Conservation (phyloP, 805 yeast genomes). For the Starmerella sp. region DNA sequence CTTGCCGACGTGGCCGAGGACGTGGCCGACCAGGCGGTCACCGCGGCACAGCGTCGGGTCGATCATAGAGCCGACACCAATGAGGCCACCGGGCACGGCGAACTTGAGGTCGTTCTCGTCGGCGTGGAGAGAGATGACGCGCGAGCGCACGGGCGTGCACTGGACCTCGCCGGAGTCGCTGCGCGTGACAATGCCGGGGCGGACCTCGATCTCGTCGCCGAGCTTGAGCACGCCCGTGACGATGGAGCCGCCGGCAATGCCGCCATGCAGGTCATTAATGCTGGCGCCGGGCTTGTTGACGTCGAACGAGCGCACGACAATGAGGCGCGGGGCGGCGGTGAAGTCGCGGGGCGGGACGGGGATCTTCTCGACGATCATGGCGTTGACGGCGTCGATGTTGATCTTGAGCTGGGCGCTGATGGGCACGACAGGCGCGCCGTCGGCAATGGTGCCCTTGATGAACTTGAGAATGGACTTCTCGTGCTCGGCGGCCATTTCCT, state of each 20-base stretch:
- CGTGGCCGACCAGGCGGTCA: conserved; percentile 98
- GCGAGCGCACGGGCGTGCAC: conserved; percentile 91
- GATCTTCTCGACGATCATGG: conserved; percentile 84
- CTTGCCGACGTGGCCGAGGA: conserved; percentile 93
- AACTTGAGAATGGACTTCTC: conserved; percentile 83
- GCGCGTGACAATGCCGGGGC: conserved; percentile 98
- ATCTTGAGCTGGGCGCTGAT: conserved; percentile 97
- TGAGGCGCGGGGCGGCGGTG: conserved; percentile 82
- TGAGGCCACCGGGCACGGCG: conserved; percentile 99
- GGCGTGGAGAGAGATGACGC: conserved; percentile 87
- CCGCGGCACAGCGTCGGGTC: conserved; percentile 99
- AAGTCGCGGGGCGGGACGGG: conserved; percentile 97
- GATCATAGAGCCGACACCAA: conserved; percentile 98
- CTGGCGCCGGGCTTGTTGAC: conserved; percentile 98
- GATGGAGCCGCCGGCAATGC: conserved; percentile 99
- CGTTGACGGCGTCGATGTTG: conserved; percentile 97
- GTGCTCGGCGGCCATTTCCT: conserved; percentile 92
- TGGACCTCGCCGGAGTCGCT: conserved; percentile 69
- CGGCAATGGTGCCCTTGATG: conserved; percentile 96
- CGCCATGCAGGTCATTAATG: conserved; percentile 93
- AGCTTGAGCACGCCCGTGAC: conserved; percentile 92
- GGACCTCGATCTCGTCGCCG: conserved; percentile 96
- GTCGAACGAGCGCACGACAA: conserved; percentile 96
- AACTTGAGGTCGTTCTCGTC: conserved; percentile 96
- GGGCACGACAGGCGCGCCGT: conserved; percentile 98